These are phyloP conservation scores for Panicum virgatum DNA, from an alignment of 202 grass and related monocot genomes.

Conservation along the genomic window DNA sequence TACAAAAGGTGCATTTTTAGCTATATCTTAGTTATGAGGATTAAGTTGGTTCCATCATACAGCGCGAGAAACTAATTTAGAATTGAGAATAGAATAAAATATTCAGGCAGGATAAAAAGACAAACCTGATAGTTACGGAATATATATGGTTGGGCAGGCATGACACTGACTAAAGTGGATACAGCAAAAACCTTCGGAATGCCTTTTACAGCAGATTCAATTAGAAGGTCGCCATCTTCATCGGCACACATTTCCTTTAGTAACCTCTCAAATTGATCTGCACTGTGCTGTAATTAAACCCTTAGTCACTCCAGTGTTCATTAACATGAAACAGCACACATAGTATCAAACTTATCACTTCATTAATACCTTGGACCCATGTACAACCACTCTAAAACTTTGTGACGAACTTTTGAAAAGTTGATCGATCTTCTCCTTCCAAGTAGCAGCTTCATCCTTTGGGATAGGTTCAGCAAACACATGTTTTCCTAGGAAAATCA, in stretches of 20 bases:
- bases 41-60: constrained; percentile 6
- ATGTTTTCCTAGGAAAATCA: constrained; percentile 79
- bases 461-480: constrained; percentile 93
- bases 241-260: constrained; percentile 93
- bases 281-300: constrained; percentile 86
- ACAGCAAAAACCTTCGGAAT: constrained; percentile 97
- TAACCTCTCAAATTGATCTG: constrained; percentile 96
- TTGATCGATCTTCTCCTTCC: constrained; percentile 96
- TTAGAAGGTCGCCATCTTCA: constrained; percentile 94
- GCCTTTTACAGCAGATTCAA: constrained; percentile 94
- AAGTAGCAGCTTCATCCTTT: constrained; percentile 91
- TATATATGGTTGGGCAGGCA: constrained; percentile 94
- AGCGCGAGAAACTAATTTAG: constrained; percentile 24
- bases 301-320: constrained; percentile 17
- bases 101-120: constrained; percentile 31
- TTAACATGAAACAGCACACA: constrained; percentile 9
- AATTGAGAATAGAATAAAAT: constrained; percentile 35
- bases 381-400: constrained; percentile 98
- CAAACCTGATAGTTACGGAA: constrained; percentile 97
- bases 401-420: constrained; percentile 99
- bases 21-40: constrained; percentile 24
- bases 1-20: neutral
- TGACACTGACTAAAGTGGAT: constrained; percentile 93
- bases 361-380: constrained; percentile 87
- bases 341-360: constrained; percentile 23